Base-by-base conservation (phyloP, 352 stramenopile species). In the Phytophthora uliginosa region DNA sequence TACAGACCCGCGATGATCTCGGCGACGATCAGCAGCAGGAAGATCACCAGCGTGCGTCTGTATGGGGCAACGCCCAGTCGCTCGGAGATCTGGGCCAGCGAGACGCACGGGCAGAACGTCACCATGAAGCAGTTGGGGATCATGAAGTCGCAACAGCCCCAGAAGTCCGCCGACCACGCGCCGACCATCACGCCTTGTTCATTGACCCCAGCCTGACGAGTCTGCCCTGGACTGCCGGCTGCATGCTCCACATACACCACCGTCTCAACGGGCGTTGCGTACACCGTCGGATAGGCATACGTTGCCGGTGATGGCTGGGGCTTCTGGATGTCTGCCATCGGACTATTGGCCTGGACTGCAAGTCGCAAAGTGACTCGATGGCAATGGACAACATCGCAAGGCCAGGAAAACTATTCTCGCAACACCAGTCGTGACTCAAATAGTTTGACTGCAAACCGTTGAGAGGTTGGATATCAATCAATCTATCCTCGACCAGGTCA, bases 101-200 rank as follows among this genome's bases (percentile, higher is more conserved):
- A 82, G 17, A 91, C 69, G 59, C 84, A 89, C 12, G 84, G 78
- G 51, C 80, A 91, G 61, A 66, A 86, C 45, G 66, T 82, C 33
- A 74, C 70, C 78, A 86, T 85, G 58, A 74, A 63, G 55, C 69
- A 76, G 69, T 91, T 91, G 17, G 84, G 80, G 28, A 87, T 69
- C 40, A 78, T 62, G 42, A 51, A 45, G 45, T 78, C 67, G 62
- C 74, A 83, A 66, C 82, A 91, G 38, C 70, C 76, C 33, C 74
- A 90, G 42, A 89, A 78, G 36, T 72, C 77, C 4, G 53, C 56
- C 5, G 69, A 74, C 78, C 72, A 85, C 36, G 53, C 60, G 28
- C 59, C 67, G 8, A 76, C 20, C 62, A 76, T 73, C 36, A 79
- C 42, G 36, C 53, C 58, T 55, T 79, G 63, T 2, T 71, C 62